Evolutionary conservation across 768 basidiomycete genomes (phyloP), one percentile per base, ranked within the genome.

Genomic region (Serendipita sp.): DNA sequence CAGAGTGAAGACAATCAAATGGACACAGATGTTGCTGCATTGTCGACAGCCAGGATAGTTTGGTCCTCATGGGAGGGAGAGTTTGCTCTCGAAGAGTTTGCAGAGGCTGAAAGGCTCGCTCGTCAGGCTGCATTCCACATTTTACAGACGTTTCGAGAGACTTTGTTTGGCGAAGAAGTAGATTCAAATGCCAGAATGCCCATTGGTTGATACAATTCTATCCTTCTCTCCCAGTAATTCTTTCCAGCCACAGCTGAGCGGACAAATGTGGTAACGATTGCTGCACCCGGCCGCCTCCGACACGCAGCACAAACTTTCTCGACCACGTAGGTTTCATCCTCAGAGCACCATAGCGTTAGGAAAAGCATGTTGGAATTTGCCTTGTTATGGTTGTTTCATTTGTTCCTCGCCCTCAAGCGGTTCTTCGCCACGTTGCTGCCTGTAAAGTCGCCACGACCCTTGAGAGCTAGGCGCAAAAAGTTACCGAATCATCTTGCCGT

Each of bases 401-500:
- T 58, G 22, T 22, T 58, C 9, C 53, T 58, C 53, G 53, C 53
- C 53, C 31, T 58, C 24, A 58, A 58, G 28, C 53, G 53, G 11
- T 58, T 58, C 53, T 26, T 58, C 31, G 22, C 53, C 30, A 24
- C 53, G 31, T 31, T 58, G 17, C 31, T 58, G 20, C 53, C 53
- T n/a, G 31, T 11, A 31, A 26, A 33, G 2, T 31, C 22, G 31
- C 84, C 86, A 20, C 74, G 72, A 62, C 75, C 80, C 61, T 75
- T 88, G 14, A 67, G 69, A 26, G 75, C 79, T n/a, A 66, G 71
- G 26, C 82, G 86, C 33, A 77, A 71, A 66, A 81, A 83, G 68
- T 68, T 79, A 53, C 88, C 88, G 2, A 74, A 74, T 58, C 87
- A 90, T 67, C 75, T 90, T 34, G 84, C 85, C 24, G 67, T 90